Evolutionary conservation across 1,284 basidiomycete genomes (phyloP), one percentile per base, ranked within the genome.

Genomic region (Thecaphora thlaspeos): DNA sequence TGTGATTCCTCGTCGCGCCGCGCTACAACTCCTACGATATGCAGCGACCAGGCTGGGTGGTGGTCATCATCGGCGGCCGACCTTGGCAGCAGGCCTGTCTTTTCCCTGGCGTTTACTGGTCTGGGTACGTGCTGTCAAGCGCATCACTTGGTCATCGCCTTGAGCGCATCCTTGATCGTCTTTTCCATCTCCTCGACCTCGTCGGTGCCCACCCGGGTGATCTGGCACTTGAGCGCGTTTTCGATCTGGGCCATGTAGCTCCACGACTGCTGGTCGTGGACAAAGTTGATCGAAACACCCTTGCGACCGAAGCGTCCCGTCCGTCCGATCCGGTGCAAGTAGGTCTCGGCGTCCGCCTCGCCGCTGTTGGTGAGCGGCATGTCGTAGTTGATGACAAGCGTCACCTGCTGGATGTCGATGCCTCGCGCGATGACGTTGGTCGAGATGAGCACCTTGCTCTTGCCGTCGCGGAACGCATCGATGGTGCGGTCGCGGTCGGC

Each of bases 341-440:
- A 99, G 0, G 94, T 98, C 82, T 98, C 95, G 28, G 93, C 83
- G 78, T 99, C 95, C 0, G 92, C 90, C 57, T 77, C 62, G 79
- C 81, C 81, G 22, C 80, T 77, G 21, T 80, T 80, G 15, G 73
- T 72, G 84, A 66, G 82, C 0, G 95, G 95, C 46, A 98, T 84
- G 79, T 99, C 95, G 78, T 98, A 99, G 81, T 98, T 97, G 67
- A 77, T 75, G 37, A 77, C 75, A 38, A 76, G 54, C 82, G 97
- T 98, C 65, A 99, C 95, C 82, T 97, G 94, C 64, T 91, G 84
- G 72, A 99, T 96, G 77, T 99, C 95, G 81, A 99, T 98, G 42
- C 95, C 95, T 34, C 95, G 87, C 10, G 95, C 92, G 66, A 98
- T 89, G 70, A 99, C 95, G 80, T 99, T 98, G 48, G 95, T 99